Conservation (phyloP, 345 rosid genomes). For the Schrenkiella parvula region DNA sequence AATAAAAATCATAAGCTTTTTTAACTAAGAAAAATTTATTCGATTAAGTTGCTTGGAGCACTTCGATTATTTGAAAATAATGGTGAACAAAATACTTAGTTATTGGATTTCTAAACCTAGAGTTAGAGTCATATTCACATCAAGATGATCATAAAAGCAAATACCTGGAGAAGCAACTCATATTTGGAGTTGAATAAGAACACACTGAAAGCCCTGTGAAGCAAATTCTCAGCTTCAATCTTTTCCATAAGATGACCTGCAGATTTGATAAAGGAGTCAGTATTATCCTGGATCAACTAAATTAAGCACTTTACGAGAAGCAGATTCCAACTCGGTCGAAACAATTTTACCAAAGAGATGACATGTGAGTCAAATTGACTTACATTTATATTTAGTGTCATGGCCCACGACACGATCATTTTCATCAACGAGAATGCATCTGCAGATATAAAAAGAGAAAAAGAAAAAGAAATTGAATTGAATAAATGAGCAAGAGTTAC, state of each 20-base stretch:
- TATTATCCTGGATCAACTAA: neutral
- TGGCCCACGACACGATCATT: slow-evolving; percentile 76
- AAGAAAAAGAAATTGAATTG: neutral
- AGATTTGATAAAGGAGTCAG: slow-evolving; percentile 1
- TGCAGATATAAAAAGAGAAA: slow-evolving; percentile 31
- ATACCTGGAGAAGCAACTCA: slow-evolving; percentile 96
- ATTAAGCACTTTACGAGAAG: neutral
- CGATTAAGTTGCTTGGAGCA: neutral
- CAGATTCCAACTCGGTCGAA: neutral
- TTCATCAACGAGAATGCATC: slow-evolving; percentile 95
- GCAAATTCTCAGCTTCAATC: slow-evolving; percentile 61
- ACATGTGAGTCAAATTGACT: slow-evolving; percentile 26
- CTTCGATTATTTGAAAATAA: neutral
- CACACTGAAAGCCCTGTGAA: slow-evolving; percentile 97
- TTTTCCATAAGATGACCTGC: slow-evolving; percentile 98
- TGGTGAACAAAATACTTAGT: neutral
- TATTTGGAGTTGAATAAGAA: slow-evolving; percentile 86
- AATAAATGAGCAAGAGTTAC: neutral
- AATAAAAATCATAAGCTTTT: neutral
- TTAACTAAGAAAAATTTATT: neutral
- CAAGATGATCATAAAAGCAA: neutral
- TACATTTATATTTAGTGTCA: slow-evolving; percentile 79
- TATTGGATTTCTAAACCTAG: neutral
- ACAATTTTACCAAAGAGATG: neutral
- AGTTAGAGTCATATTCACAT: neutral